Evolutionary conservation across 768 basidiomycete genomes (phyloP).

Genomic region (Lactarius indigo): DNA sequence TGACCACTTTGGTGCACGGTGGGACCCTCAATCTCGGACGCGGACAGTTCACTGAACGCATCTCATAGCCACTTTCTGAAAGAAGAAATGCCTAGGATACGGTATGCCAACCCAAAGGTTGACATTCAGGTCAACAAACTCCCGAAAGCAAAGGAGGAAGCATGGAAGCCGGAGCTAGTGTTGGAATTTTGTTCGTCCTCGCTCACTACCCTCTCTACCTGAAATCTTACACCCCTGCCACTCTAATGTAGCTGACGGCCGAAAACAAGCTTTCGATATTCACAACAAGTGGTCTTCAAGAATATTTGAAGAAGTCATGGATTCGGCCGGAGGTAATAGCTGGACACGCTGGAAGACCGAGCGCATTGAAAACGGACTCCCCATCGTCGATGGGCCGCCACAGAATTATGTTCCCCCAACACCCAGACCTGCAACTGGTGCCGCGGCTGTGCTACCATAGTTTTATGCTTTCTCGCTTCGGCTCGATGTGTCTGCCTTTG

Average conservation of each 20-base stretch:
- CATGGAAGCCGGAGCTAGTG: conserved; percentile 58
- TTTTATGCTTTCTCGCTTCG: not conserved
- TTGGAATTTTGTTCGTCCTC: conserved; percentile 59
- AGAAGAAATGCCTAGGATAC: conserved; percentile 74
- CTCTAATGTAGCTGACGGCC: conserved; percentile 46
- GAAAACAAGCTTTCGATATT: conserved; percentile 46
- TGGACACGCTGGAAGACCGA: conserved; percentile 57
- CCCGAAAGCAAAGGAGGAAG: conserved; percentile 49
- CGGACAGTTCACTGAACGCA: not conserved
- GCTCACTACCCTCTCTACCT: not conserved
- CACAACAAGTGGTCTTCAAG: conserved; percentile 65
- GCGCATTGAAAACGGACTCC: conserved; percentile 44
- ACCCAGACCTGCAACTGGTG: conserved; percentile 18
- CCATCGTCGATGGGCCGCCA: conserved; percentile 36
- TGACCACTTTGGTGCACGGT: conserved; percentile 77
- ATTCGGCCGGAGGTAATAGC: conserved; percentile 52
- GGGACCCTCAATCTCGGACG: conserved; percentile 23
- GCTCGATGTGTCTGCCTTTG: not conserved
- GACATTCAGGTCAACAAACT: conserved; percentile 56
- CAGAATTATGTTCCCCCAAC: conserved; percentile 1
- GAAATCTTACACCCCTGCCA: not conserved
- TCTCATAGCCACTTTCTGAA: conserved; percentile 67
- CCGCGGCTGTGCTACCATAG: conserved; percentile 27
- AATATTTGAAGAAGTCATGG: conserved; percentile 70
- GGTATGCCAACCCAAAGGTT: conserved; percentile 67